Conservation (phyloP, 176 grass and related monocot species). For the Pontederia paniculata region DNA sequence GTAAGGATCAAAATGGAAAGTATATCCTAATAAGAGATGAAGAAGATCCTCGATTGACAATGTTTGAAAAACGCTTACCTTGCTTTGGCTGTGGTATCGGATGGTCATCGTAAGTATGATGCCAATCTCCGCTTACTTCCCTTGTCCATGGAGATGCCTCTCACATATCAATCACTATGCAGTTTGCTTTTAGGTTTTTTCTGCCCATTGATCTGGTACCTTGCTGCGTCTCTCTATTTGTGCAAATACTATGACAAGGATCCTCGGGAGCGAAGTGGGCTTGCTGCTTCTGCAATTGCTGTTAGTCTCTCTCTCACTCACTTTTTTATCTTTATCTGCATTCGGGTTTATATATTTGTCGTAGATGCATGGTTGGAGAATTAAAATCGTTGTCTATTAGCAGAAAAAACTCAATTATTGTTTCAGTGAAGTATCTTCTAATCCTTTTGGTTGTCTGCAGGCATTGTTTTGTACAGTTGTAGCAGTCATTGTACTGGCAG, state of each 20-base stretch:
- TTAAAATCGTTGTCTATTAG: too few relatives aligned
- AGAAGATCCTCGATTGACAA: constrained; percentile 69
- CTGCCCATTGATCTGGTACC: constrained; percentile 83
- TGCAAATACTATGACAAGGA: constrained; percentile 77
- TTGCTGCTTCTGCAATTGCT: constrained; percentile 69
- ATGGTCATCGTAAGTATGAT: constrained; percentile 74
- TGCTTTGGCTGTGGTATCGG: constrained; percentile 93
- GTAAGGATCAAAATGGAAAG: constrained; percentile 47
- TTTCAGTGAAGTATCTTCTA: too few relatives aligned
- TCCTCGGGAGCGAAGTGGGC: constrained; percentile 84
- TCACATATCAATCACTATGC: constrained; percentile 12
- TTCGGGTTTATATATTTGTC: neutral
- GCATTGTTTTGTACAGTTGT: constrained; percentile 16
- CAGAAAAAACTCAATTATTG: too few relatives aligned
- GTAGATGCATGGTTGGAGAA: neutral
- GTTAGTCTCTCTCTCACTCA: constrained; percentile 33
- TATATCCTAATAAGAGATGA: constrained; percentile 65
- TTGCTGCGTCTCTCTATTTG: constrained; percentile 51
- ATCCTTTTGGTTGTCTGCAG: neutral
- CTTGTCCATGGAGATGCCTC: neutral
- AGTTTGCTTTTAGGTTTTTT: constrained; percentile 96
- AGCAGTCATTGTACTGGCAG: neutral
- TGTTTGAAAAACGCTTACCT: constrained; percentile 72
- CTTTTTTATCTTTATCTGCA: too few relatives aligned
- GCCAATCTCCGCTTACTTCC: neutral